Evolutionary conservation across 768 basidiomycete genomes (phyloP), one percentile per base, ranked within the genome.

Genomic region (Boletus insuetus): DNA sequence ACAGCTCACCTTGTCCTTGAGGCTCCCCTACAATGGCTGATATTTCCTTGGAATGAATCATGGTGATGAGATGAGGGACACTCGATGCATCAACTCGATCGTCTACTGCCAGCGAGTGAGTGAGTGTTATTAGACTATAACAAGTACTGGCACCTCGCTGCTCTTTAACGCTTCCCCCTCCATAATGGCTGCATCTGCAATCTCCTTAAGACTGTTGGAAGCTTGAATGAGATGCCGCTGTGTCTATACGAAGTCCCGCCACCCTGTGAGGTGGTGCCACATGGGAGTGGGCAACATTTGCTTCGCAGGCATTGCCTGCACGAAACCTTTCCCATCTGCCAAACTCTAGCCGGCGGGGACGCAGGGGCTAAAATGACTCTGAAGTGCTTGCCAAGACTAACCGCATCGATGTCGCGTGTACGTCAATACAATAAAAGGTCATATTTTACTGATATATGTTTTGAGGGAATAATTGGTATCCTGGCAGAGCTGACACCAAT

Each of bases 1-100:
- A 50, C 29, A 43, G 52, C 63, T 54, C 60, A 26, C 65, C 43
- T 26, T 59, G 13, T 46, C 64, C 63, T 59, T 44, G 49, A 57
- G 64, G 65, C 24, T 38, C 16, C 4, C 22, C 20, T 46, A 24
- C 34, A 51, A 17, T 35, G 44, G 16, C 41, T 35, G 38, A 39
- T 11, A 17, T 39, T 39, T 39, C 3, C 9, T 8, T 14, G 12
- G 20, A 29, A 39, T 44, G 42, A 17, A 34, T 24, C 45, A 32
- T 41, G 11, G 12, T 16, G 31, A 50, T 14, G 1, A 26, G 31
- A 46, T 26, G 24, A 26, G 38, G 39, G 29, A n/a, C 17, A 12
- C 39, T 20, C 13, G 40, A 34, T n/a, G 17, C 34, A 35, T 13
- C 19, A 13, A 32, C 20, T 31, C 50, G 59, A 65, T 54, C 54